Evolutionary conservation across 2,329 filamentous ascomycete species (phyloP), one percentile per base, ranked within the genome.

Genomic region (Sporothrix schenckii): DNA sequence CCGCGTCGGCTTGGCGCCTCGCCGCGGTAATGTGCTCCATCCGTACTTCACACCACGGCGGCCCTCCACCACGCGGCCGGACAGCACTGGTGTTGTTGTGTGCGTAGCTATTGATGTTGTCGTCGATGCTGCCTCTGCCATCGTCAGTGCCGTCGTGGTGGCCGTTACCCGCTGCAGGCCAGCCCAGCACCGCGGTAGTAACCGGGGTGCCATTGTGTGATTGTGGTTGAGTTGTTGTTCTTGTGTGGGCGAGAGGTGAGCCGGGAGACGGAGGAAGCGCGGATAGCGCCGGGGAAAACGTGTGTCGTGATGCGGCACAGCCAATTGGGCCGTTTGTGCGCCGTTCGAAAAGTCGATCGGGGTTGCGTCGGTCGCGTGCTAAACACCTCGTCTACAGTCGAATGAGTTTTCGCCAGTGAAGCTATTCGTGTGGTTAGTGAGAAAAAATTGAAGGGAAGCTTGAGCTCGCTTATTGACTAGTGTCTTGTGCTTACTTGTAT

Each of bases 11-110:
- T 86, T 86, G 74, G 72, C 84, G 76, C 69, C 85, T 81, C 70
- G 84, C 81, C 73, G 67, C 16, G 76, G 74, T 69, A 76, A 75
- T 2, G 87, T 90, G 70, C 82, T 83, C 88, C 88, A 90, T 76
- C 88, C 88, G 77, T 86, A 84, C 73, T 86, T 84, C 76, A 87
- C 83, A 77, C 83, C 81, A 77, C 84, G 85, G 72, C 77, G 78
- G 71, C 69, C 72, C 61, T 53, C 68, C n/a, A 69, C 72, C 13
- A 69, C 24, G 30, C 60, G 58, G 50, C 66, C 61, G 13, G 69
- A 19, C 19, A 54, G 24, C 11, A 21, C n/a, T 27, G 24, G 21
- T 67, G 58, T 14, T 30, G 61, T 21, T 10, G 61, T 41, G 27
- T 24, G 14, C 13, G 58, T 16, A 34, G 65, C 16, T 56, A 56